phyloP scores from a whole-genome alignment of 768 basidiomycete species.

The button mushroom (Agaricus bisporus) region DNA sequence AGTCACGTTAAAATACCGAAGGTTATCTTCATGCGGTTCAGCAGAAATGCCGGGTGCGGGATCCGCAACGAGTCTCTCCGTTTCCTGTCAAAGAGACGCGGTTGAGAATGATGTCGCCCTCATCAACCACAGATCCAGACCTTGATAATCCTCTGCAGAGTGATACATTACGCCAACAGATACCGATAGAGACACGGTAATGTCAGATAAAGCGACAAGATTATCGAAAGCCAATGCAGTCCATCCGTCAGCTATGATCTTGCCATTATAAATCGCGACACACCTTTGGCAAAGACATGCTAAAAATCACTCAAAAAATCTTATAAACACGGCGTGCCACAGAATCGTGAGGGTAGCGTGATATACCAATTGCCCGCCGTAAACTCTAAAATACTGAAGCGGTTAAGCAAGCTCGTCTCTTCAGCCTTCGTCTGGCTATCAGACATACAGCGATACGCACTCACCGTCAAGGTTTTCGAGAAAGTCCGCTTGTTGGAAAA shows the following conservation, averaged over 20 bases:
- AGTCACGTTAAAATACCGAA: constrained; percentile 97
- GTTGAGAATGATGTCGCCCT: not conserved
- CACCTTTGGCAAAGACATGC: constrained; percentile 10
- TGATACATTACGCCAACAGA: not conserved
- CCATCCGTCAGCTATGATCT: not conserved
- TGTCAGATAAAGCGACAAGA: not conserved
- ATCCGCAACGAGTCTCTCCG: constrained; percentile 92
- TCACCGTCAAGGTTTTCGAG: not conserved
- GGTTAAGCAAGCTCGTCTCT: not conserved
- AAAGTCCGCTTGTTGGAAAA: not conserved
- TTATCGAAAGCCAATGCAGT: not conserved
- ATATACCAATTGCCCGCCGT: not conserved
- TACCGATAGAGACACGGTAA: not conserved
- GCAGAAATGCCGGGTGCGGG: constrained; percentile 98
- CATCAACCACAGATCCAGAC: constrained; percentile 19
- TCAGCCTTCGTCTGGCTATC: not conserved
- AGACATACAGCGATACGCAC: not conserved
- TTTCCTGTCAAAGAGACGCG: constrained; percentile 58
- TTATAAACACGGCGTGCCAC: not conserved
- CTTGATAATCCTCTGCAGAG: constrained; percentile 36
- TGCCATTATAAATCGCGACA: not conserved
- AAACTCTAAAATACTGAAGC: not conserved
- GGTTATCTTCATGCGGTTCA: constrained; percentile 91
- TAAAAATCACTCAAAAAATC: not conserved
- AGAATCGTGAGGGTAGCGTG: not conserved